Percentiles rank a stretch among this genome's conserved stretches.
Conservation (phyloP, 345 rosid genomes). For the Gossypium ekmanianum region DNA sequence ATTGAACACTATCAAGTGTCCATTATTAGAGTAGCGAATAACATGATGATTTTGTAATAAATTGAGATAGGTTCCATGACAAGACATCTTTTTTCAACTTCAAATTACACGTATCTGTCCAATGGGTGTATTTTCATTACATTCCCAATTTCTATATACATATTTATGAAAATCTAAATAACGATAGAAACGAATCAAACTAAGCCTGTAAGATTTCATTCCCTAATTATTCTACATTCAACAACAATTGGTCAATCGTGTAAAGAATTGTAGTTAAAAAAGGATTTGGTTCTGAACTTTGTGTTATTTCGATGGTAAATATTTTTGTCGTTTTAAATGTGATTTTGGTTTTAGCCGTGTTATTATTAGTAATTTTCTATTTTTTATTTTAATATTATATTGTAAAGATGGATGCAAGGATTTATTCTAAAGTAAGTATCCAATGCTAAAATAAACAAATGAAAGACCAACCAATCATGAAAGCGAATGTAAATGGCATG, state of each 20-base stretch:
- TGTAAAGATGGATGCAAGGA: background rate
- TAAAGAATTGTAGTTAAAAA: background rate
- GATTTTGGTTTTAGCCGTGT: rapidly evolving
- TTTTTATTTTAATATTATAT: background rate
- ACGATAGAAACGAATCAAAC: background rate
- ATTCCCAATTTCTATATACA: too few species aligned
- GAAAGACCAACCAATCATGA: background rate
- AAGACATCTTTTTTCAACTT: too few species aligned
- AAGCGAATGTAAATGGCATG: background rate
- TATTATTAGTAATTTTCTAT: too few species aligned
- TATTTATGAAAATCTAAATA: too few species aligned
- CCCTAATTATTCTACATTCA: background rate
- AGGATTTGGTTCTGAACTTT: background rate
- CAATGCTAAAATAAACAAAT: background rate
- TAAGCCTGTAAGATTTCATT: background rate
- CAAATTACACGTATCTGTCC: too few species aligned
- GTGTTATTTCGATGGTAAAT: rapidly evolving
- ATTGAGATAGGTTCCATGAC: too few species aligned
- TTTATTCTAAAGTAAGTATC: background rate
- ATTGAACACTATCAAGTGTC: too few species aligned
- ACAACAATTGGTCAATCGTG: background rate
- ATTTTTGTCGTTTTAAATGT: rapidly evolving
- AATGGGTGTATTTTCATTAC: too few species aligned
- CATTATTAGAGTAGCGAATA: too few species aligned
- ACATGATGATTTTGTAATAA: too few species aligned